These are phyloP conservation scores for Climacium dendroides DNA, from an alignment of 225 moss, liverwort and hornwort species.

Conservation along the genomic window DNA sequence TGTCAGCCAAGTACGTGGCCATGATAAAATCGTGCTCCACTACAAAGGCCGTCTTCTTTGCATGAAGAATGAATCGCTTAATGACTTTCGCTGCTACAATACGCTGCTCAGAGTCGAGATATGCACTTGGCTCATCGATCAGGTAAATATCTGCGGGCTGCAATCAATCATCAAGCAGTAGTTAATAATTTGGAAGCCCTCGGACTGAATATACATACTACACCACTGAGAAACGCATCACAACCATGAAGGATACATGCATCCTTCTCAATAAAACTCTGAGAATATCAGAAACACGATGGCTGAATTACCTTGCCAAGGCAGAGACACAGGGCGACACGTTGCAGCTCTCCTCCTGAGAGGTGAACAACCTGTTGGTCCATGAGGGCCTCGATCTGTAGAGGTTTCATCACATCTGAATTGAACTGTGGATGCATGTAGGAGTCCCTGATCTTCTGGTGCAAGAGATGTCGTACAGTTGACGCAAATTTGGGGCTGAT, in stretches of 20 bases:
- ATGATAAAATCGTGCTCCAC: conserved; percentile 99
- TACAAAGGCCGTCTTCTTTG: conserved; percentile 96
- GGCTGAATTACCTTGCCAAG: conserved; percentile 72
- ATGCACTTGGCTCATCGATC: conserved; percentile 96
- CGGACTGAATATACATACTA: not conserved
- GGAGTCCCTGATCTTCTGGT: conserved; percentile 78
- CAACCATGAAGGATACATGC: not conserved
- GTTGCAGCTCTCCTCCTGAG: conserved; percentile 93
- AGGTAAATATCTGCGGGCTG: conserved; percentile 97
- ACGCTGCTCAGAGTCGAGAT: conserved; percentile 96
- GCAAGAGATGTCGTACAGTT: conserved; percentile 65
- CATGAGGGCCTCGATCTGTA: conserved; percentile 82
- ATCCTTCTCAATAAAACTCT: not conserved
- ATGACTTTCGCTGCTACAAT: conserved; percentile 97
- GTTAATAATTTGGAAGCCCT: not conserved
- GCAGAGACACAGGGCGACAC: conserved; percentile 86
- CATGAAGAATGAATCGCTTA: conserved; percentile 88
- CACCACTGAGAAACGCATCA: not conserved
- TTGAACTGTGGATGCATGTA: conserved; percentile 99
- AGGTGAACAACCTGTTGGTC: conserved; percentile 88
- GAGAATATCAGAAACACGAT: not conserved
- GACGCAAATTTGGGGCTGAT: conserved; percentile 84
- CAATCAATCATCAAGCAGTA: not conserved
- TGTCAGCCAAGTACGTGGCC: conserved; percentile 94
- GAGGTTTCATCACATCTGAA: conserved; percentile 89